phyloP scores from a whole-genome alignment of 2,329 filamentous ascomycete genomes.

The Diaporthe humulicola region DNA sequence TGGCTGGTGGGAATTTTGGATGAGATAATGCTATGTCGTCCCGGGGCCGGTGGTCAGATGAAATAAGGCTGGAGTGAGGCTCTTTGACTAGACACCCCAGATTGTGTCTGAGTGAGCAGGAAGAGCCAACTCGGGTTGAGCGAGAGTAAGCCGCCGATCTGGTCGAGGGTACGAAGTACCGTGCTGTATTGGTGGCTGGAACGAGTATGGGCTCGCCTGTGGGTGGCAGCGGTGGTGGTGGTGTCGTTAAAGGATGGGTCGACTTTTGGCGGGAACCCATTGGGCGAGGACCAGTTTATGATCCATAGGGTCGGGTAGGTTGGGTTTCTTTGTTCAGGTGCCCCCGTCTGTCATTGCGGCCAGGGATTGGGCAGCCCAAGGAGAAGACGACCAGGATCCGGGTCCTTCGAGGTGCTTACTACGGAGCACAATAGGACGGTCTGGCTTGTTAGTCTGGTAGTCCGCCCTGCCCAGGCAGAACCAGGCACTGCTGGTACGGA shows the following conservation, averaged over 20 bases:
- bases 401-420: conserved; percentile 21
- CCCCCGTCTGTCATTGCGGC: conserved; percentile 11
- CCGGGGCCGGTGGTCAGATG: conserved; percentile 17
- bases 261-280: conserved; percentile 20
- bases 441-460: conserved; percentile 6
- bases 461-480: background rate
- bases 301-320: conserved; percentile 30
- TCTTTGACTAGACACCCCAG: background rate
- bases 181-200: conserved; percentile 24
- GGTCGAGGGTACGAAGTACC: background rate
- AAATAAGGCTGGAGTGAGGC: conserved; percentile 29
- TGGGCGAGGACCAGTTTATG: conserved; percentile 26
- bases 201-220: conserved; percentile 1
- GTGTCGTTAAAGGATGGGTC: conserved; percentile 26
- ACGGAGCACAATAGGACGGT: conserved; percentile 3
- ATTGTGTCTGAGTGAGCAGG: conserved; percentile 10
- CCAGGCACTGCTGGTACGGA: too few relatives aligned
- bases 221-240: conserved; percentile 12
- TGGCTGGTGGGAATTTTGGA: background rate
- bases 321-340: conserved; percentile 26
- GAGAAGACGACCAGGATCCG: conserved; percentile 6
- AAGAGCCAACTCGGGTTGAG: background rate
- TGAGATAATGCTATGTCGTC: conserved; percentile 18
- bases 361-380: conserved; percentile 8
- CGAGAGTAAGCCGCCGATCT: conserved; percentile 28